Evolutionary conservation across 768 basidiomycete species (phyloP), one percentile per base, ranked within the genome.

Genomic region (Lentinus brumalis): DNA sequence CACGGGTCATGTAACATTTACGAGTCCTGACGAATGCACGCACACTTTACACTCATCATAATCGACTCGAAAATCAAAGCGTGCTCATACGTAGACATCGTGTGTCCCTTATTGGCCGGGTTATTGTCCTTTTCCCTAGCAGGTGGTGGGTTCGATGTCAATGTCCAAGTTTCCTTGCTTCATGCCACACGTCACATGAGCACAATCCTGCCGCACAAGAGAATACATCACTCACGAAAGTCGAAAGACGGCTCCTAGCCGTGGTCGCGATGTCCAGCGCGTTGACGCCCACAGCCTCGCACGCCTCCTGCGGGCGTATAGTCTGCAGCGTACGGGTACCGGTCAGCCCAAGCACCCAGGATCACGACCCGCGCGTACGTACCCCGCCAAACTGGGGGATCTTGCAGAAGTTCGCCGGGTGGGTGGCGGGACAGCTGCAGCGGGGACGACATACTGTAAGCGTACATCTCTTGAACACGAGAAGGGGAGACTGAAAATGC

Each of bases 351-450:
- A 10, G 10, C 15, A 30, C 45, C 26, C 38, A 35, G 41, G 15
- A 12, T 29, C 40, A 41, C 10, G 11, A 41, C 40, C 11, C 40
- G 16, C 14, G 21, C 15, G 10, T 18, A 31, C 31, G 39, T 50
- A 67, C 68, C 21, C 68, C 68, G 29, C 68, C 68, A 38, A 66
- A 71, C 46, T 68, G 60, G 55, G 67, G 61, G 15, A 70, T 71
- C 64, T 75, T 74, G 71, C 74, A 74, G 62, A 69, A 75, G 62
- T 75, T 75, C 40, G 64, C 72, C n/a, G 71, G 72, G 54, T 75
- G 74, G n/a, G 72, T 73, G 6, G 71, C 69, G 10, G 74, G 74
- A 52, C 74, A 75, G 31, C 69, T 71, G 47, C 44, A 15, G 9
- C 18, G 30, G 14, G 30, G 49, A 5, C 32, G 29, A n/a, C 31